Percentiles rank a stretch among this genome's conserved stretches.
phyloP scores from a whole-genome alignment of 306 rosid genomes.

The Malus sieversii region DNA sequence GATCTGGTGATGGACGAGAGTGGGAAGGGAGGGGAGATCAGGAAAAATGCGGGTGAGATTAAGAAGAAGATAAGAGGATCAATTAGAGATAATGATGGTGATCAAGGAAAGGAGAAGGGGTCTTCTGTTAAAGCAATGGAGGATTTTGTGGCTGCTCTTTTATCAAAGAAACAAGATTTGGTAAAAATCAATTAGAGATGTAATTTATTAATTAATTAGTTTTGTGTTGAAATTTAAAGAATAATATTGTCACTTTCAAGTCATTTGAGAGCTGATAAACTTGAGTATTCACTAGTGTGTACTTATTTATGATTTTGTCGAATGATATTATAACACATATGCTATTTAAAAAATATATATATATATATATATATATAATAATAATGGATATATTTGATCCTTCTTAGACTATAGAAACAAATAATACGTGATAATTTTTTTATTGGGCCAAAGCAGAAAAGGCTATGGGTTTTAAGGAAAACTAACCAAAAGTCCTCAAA shows the following conservation, averaged over 20 bases:
- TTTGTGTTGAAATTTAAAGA: neutral
- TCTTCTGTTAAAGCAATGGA: slow-evolving; percentile 35
- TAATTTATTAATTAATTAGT: neutral
- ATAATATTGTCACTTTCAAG: neutral
- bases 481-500: too few species aligned
- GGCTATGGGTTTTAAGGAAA: too few species aligned
- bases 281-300: too few species aligned
- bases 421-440: too few species aligned
- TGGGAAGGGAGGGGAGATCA: slow-evolving; percentile 48
- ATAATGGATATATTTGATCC: too few species aligned
- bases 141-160: slow-evolving; percentile 23
- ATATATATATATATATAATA: too few species aligned
- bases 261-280: too few species aligned
- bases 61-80: slow-evolving; percentile 35
- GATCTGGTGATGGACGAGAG: slow-evolving; percentile 31
- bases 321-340: too few species aligned
- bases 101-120: slow-evolving; percentile 11
- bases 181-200: neutral
- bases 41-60: slow-evolving; percentile 31
- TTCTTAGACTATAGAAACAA: too few species aligned
- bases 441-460: too few species aligned
- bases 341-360: too few species aligned
- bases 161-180: neutral
- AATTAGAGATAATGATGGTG: slow-evolving; percentile 10
- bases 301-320: too few species aligned